Evolutionary conservation across 495 filamentous ascomycete species (phyloP), one percentile per base, ranked within the genome.

Genomic region (Neurospora pannonica): DNA sequence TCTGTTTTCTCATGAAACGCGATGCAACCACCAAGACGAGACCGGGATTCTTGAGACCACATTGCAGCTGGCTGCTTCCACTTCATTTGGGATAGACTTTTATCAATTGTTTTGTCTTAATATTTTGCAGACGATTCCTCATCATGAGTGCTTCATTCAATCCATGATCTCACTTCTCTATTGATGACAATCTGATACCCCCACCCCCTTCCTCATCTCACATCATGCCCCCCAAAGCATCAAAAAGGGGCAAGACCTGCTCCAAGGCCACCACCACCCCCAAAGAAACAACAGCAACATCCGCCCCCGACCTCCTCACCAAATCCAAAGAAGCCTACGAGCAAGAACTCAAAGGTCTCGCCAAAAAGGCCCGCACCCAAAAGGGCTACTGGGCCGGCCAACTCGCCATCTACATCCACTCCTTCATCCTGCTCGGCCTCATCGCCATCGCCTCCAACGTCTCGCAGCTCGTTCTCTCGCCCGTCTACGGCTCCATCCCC

Each of bases 401-500:
- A 72, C 79, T 80, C 37, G 74, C 78, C n/a, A 71, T 85, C 76
- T 86, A 86, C 70, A 75, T 79, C 73, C 80, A 79, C 72, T 76
- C 81, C 1, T 42, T 76, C 31, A 76, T 79, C 39, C 81, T 94
- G 70, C 86, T 97, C 74, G 74, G 88, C 31, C 87, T 96, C 62
- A 87, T 90, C n/a, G 94, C 92, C 2, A 79, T 92, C 67, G 92
- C 88, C 74, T 93, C 93, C 28, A 90, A 89, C 72, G 88, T 93
- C 71, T 96, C 93, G 34, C 86, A 92, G 76, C 84, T 93, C 75
- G 89, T 87, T 7, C 82, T 98, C 40, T 91, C 93, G 28, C 96
- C 95, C 3, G 92, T 95, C 28, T 98, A 97, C 83, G 95, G 95
- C 31, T 88, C 90, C 19, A 90, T 94, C 31, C 91, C 95, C 11